A percentile compares a stretch with the other conserved stretches of the same genome.
Evolutionary conservation across 2,329 filamentous ascomycete genomes (phyloP).

Genomic region (Ophiostoma ulmi): DNA sequence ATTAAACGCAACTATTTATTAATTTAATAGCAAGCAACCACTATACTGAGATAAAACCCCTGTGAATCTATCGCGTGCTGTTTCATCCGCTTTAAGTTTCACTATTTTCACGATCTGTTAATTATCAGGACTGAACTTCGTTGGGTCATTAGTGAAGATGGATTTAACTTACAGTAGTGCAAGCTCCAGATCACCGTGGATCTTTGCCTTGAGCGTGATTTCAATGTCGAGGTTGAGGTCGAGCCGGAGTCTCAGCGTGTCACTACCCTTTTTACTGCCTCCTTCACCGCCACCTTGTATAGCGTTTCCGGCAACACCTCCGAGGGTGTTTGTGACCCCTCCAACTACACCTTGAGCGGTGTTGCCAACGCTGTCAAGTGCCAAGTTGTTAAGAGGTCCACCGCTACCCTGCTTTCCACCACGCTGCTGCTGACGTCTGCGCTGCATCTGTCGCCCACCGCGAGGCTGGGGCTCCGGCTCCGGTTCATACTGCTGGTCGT

Average conservation of each 20-base stretch:
- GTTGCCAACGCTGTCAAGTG: not conserved
- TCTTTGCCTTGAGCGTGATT: slow-evolving; percentile 78
- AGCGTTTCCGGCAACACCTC: slow-evolving; percentile 38
- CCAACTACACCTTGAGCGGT: slow-evolving; percentile 33
- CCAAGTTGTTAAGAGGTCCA: not conserved
- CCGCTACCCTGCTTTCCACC: not conserved
- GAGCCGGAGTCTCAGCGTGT: slow-evolving; percentile 66
- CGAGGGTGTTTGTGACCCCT: slow-evolving; percentile 41
- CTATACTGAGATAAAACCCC: too few relatives aligned
- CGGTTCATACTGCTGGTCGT: not conserved
- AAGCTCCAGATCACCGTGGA: slow-evolving; percentile 76
- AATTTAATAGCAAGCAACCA: too few relatives aligned
- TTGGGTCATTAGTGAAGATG: not conserved
- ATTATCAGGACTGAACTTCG: not conserved
- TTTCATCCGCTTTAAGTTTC: not conserved
- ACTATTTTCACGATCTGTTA: slow-evolving; percentile 8
- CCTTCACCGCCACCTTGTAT: slow-evolving; percentile 33
- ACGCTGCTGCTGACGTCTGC: not conserved
- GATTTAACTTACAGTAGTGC: slow-evolving; percentile 54
- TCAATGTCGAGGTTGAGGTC: slow-evolving; percentile 76
- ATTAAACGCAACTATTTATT: too few relatives aligned
- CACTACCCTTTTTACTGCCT: slow-evolving; percentile 42
- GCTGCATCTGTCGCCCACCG: not conserved
- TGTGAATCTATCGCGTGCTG: not conserved
- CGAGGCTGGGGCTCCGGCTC: not conserved